Base-by-base conservation (phyloP, 2,329 filamentous ascomycete species). In the Myriosclerotinia curreyana region DNA sequence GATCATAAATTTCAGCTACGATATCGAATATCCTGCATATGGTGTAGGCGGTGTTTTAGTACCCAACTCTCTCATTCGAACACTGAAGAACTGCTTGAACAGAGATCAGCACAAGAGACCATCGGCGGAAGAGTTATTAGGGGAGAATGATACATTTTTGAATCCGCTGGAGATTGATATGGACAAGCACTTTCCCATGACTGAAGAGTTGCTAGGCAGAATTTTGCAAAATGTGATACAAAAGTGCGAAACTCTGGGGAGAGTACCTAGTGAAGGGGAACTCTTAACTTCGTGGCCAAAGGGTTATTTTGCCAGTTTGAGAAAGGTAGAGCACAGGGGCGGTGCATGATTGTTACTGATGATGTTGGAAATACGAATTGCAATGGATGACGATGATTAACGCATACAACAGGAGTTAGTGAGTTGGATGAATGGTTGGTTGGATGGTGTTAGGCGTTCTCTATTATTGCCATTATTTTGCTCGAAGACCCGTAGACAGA, bases 1-100 rank as follows among this genome's bases (percentile, higher is more conserved):
- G 66, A 95, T 96, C 73, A 90, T 92, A 69, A 91, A 94, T 75
- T 90, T 86, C 76, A 82, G 86, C 64, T 86, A 92, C 75, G 75
- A 77, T 7, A 91, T 96, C 72, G 84, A 91, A 64, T 95, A 87
- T 71, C 88, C 88, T 0, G 81, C 86, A 1, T 80, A 82, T 3
- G 91, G 88, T 15, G 79, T 92, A 59, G 91, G 91, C 51, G 87
- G 81, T 60, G 79, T 82, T 0, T 77, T 79, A 0, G 84, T 90
- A 1, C 86, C 87, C 0, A 77, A 79, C 0, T 82, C 82, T 14
- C 77, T 89, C 15, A 75, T 89, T 42, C 77, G 81, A 38, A 89
- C 86, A 0, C 80, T 90, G 79, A 82, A 79, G 70, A 80, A 82
- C 20, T 90, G 87, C 70, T 78, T 90, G 11, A 81, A 80, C 71